phyloP scores from a whole-genome alignment of 257 asterid genomes.

The Datura wrightii region DNA sequence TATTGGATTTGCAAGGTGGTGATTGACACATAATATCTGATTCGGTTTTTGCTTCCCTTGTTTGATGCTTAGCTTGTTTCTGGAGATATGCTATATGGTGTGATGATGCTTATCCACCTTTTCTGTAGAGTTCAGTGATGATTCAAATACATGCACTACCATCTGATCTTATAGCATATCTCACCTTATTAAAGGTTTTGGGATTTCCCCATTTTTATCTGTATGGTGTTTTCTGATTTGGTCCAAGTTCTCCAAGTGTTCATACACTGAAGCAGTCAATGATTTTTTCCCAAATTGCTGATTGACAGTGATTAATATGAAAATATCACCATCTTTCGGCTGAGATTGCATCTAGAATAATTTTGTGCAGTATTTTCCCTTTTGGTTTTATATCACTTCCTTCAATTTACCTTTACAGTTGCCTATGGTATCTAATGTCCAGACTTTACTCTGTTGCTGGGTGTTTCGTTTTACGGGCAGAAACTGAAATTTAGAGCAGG shows the following conservation, averaged over 20 bases:
- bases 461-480: conserved; percentile 60
- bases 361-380: not conserved
- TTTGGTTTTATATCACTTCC: accelerated
- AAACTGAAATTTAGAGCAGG: conserved; percentile 50
- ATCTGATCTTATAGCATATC: conserved; percentile 61
- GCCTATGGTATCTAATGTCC: conserved; percentile 65
- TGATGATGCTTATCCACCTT: conserved; percentile 56
- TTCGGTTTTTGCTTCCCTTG: conserved; percentile 13
- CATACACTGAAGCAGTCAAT: not conserved
- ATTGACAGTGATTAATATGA: not conserved
- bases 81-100: not conserved
- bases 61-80: not conserved
- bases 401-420: not conserved
- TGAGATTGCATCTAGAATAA: not conserved
- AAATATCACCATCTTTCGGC: not conserved
- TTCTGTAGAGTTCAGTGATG: conserved; percentile 67
- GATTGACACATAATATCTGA: conserved; percentile 46
- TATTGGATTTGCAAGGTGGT: conserved; percentile 42
- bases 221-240: not conserved
- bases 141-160: conserved; percentile 75
- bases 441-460: conserved; percentile 48
- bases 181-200: not conserved
- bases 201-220: not conserved
- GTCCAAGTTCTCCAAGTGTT: not conserved
- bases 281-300: not conserved